Percentiles rank a stretch among this genome's conserved stretches.
Conservation (phyloP, 2,329 filamentous ascomycete genomes). For the Neophaeococcomyces aloes region DNA sequence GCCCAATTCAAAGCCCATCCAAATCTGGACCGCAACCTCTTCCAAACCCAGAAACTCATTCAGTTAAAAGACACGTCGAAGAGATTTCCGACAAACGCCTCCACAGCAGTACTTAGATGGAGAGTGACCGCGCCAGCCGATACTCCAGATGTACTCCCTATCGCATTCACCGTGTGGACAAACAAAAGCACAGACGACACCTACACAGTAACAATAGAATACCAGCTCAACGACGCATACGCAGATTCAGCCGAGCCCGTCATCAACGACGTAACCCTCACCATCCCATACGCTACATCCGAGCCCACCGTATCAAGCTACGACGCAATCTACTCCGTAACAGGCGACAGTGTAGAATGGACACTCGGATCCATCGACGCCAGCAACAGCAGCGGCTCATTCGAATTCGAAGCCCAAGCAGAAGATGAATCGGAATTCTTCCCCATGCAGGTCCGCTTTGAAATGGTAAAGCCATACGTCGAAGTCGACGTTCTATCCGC, state of each 20-base stretch:
- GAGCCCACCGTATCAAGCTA: slow-evolving; percentile 88
- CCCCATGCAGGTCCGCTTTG: slow-evolving; percentile 88
- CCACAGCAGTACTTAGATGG: slow-evolving; percentile 88
- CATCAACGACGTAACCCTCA: slow-evolving; percentile 73
- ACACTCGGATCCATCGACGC: slow-evolving; percentile 77
- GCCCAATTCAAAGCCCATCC: slow-evolving; percentile 92
- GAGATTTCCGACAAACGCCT: slow-evolving; percentile 89
- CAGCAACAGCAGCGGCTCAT: slow-evolving; percentile 71
- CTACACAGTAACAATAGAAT: slow-evolving; percentile 88
- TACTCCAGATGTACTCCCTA: slow-evolving; percentile 70
- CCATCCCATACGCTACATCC: slow-evolving; percentile 72
- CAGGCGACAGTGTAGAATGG: slow-evolving; percentile 89
- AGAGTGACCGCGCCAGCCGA: slow-evolving; percentile 72
- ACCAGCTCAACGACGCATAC: slow-evolving; percentile 65
- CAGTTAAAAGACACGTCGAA: slow-evolving; percentile 81
- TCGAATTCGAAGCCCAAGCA: slow-evolving; percentile 89
- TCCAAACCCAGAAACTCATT: slow-evolving; percentile 71
- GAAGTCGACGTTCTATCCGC: slow-evolving; percentile 67
- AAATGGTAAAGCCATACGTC: slow-evolving; percentile 73
- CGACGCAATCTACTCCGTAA: slow-evolving; percentile 87
- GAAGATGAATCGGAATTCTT: slow-evolving; percentile 91
- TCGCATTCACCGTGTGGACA: slow-evolving; percentile 96
- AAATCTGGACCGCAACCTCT: slow-evolving; percentile 83
- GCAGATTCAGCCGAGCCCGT: slow-evolving; percentile 23
- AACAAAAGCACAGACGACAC: slow-evolving; percentile 73